Evolutionary conservation across 306 rosid genomes (phyloP).

Genomic region (Mimosa bimucronata): DNA sequence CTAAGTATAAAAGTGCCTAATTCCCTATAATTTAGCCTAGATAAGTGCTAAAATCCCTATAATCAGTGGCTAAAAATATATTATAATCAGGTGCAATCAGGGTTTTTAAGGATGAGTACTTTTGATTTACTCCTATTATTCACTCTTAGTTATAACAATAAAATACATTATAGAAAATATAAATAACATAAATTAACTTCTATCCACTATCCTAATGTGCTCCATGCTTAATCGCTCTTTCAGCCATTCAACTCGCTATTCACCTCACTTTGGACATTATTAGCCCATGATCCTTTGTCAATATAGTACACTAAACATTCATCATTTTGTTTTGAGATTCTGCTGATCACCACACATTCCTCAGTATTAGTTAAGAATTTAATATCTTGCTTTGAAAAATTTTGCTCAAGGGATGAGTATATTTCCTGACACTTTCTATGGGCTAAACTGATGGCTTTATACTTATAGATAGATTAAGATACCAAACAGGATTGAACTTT

Average conservation of each 20-base stretch:
- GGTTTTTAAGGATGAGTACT: background rate
- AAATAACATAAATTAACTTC: no score
- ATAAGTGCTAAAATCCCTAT: no score
- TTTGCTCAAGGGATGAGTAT: conserved; percentile 9
- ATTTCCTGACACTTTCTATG: conserved; percentile 2
- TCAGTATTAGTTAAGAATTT: background rate
- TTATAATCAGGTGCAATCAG: no score
- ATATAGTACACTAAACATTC: background rate
- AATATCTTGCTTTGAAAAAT: background rate
- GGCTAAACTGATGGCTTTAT: background rate
- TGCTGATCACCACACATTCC: conserved; percentile 5
- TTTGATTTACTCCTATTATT: background rate
- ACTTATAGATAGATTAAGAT: background rate
- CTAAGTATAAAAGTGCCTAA: no score
- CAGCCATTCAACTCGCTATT: background rate
- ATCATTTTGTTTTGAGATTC: conserved; percentile 17
- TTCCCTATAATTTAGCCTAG: no score
- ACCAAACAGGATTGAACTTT: background rate
- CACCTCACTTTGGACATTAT: background rate
- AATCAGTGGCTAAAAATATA: no score
- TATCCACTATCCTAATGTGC: background rate
- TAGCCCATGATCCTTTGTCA: background rate
- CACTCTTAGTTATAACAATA: background rate
- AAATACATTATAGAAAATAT: background rate
- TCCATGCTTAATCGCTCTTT: background rate